A percentile compares a stretch with the other conserved stretches of the same genome.
Evolutionary conservation across 2,329 filamentous ascomycete genomes (phyloP).

Genomic region (Apiospora arundinis): DNA sequence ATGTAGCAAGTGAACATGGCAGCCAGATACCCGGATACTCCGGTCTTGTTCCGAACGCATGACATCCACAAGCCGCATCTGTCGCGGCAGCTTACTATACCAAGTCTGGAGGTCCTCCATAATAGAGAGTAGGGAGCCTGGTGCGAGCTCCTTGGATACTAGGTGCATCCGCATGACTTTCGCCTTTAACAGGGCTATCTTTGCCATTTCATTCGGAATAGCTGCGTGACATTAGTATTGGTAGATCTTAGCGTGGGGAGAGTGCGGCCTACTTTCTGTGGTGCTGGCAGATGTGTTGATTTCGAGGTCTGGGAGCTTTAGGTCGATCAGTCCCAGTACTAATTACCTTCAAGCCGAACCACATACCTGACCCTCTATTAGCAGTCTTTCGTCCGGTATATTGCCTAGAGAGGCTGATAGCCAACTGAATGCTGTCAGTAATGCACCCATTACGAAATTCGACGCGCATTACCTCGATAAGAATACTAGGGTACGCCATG

Average conservation of each 20-base stretch:
- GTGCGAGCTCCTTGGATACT: no score
- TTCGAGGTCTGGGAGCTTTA: conserved; percentile 32
- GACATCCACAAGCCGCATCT: conserved; percentile 34
- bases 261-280: conserved; percentile 32
- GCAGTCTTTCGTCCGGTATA: conserved; percentile 34
- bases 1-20: conserved; percentile 41
- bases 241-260: not conserved
- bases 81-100: conserved; percentile 35
- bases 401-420: conserved; percentile 39
- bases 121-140: no score
- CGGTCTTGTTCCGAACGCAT: conserved; percentile 25
- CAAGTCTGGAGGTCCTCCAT: no score
- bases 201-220: conserved; percentile 39
- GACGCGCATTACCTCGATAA: conserved; percentile 33
- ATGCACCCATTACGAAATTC: not conserved
- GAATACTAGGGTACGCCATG: conserved; percentile 40
- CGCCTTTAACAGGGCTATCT: conserved; percentile 39
- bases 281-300: conserved; percentile 31
- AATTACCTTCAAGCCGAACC: not conserved
- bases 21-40: conserved; percentile 32
- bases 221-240: conserved; percentile 26
- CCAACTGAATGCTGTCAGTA: conserved; percentile 33
- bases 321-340: not conserved
- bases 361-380: conserved; percentile 24
- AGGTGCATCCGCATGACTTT: no score